phyloP scores from a whole-genome alignment of 192 early-diverging fungal species.

The Umbelopsis sp. region DNA sequence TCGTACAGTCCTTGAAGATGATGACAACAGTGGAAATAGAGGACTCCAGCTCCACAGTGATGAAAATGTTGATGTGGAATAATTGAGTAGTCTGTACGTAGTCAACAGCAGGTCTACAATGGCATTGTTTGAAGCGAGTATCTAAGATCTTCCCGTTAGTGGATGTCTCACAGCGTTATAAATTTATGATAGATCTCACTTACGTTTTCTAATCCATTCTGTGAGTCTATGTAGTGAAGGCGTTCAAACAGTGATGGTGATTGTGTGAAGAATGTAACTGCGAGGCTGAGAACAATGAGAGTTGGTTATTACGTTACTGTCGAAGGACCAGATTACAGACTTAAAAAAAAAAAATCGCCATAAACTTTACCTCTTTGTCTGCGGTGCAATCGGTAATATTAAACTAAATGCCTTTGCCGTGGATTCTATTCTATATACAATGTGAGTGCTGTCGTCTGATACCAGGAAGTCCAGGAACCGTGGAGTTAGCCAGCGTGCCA shows the following conservation, averaged over 20 bases:
- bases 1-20: conserved; percentile 40
- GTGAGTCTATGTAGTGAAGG: conserved; percentile 31
- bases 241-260: conserved; percentile 56
- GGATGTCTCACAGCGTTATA: not conserved
- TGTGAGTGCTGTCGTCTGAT: conserved; percentile 4
- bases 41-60: conserved; percentile 60
- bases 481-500: conserved; percentile 68
- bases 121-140: conserved; percentile 14
- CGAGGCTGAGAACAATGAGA: conserved; percentile 34
- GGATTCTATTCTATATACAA: conserved; percentile 39
- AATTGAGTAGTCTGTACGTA: conserved; percentile 50
- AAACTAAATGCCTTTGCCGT: conserved; percentile 59
- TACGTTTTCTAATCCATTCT: conserved; percentile 3
- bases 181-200: not conserved
- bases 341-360: conserved; percentile 30
- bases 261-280: conserved; percentile 57
- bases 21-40: conserved; percentile 45
- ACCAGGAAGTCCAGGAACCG: conserved; percentile 29
- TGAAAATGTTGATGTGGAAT: conserved; percentile 49
- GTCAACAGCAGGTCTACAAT: conserved; percentile 50
- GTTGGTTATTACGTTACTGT: no score
- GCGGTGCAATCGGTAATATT: conserved; percentile 69
- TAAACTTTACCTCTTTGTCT: conserved; percentile 59
- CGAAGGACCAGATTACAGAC: no score
- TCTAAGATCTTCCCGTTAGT: not conserved